Base-by-base conservation (phyloP, 1,284 basidiomycete genomes). In the Puccinia novopanici region DNA sequence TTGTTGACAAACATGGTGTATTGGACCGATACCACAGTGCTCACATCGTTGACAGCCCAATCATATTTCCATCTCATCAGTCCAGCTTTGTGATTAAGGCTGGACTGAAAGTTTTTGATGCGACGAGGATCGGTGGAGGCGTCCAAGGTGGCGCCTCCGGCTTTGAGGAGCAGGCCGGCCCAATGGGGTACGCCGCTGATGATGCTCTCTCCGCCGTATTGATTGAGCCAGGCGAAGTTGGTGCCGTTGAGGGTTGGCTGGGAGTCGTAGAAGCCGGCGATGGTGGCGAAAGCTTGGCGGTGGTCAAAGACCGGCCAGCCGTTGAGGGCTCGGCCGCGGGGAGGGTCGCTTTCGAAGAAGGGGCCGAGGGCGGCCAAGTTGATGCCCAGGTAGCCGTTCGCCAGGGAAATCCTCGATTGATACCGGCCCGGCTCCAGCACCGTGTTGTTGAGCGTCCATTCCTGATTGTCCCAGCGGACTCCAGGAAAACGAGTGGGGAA, bases 341-440 rank as follows among this genome's bases (percentile, higher is more conserved):
- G 54, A 15, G 61, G 37, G 42, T 55, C n/a, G 61, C 80, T 37
- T 34, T 37, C 70, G 78, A 76, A 79, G 63, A 72, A 50, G 59
- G 68, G 57, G 68, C 73, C 84, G 72, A 67, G 82, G 0, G 83
- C 84, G 0, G 84, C 84, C n/a, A 84, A 80, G 22, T 84, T 81
- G 57, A 84, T 83, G 13, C 84, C 84, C 34, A 84, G 83, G 75
- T 84, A 84, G 0, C 83, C 83, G 67, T 84, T 84, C 6, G 82
- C 70, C 17, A 84, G 79, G 37, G 82, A 84, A 0, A 83, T 81
- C 75, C 84, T 84, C 2, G 78, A 52, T 59, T 83, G 80, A 61
- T 74, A 74, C n/a, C 57, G 81, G 79, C 55, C 72, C 48, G 37
- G 55, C n/a, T 61, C 42, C 34, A 74, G 55, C 2, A 74, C 37